Evolutionary conservation across 331 rosid genomes (phyloP), one percentile per base, ranked within the genome.

Genomic region (Ulmus americana): DNA sequence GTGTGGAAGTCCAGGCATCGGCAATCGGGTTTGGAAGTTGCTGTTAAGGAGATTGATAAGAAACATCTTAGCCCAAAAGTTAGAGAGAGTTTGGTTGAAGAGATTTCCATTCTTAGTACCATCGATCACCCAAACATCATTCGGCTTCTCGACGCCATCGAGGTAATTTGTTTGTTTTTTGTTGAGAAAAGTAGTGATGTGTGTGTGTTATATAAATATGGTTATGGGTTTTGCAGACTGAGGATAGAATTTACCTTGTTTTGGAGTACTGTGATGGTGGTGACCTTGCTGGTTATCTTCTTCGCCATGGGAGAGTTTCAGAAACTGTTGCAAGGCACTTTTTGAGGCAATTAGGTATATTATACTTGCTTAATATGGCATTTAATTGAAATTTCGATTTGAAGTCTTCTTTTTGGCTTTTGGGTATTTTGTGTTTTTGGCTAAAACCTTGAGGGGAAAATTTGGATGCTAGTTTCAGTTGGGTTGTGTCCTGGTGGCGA

Each of bases 221-320:
- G 39, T 11, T 12, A 39, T 2, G 64, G 51, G 50, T n/a, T 78
- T 67, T 63, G 61, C 72, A 83, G 88, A 72, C 81, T 16, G 47
- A 78, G 74, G 96, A 94, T 38, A 87, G 77, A 74, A 82, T 94
- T 76, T 94, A 79, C 84, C 95, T 94, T 73, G 82, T 94, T 65
- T 76, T 94, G 95, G 99, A 94, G 86, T 94, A 85, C 65, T 94
- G 99, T 74, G 84, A 82, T 71, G 95, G 95, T 45, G 99, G 99
- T 54, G 99, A 94, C 70, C 95, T 94, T 8, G 82, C 85, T 14
- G 78, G 70, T 52, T 94, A 90, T 76, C 80, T 87, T 67, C 59
- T 73, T 51, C 81, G 78, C n/a, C 83, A 79, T 66, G 85, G 86
- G 59, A 90, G 75, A 67, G 91, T 89, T 46, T 85, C 99, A 4